Percentiles rank a stretch among this genome's conserved stretches.
These are phyloP conservation scores for Phoma herbarum DNA, from an alignment of 2,329 filamentous ascomycete species.

Conservation along the genomic window DNA sequence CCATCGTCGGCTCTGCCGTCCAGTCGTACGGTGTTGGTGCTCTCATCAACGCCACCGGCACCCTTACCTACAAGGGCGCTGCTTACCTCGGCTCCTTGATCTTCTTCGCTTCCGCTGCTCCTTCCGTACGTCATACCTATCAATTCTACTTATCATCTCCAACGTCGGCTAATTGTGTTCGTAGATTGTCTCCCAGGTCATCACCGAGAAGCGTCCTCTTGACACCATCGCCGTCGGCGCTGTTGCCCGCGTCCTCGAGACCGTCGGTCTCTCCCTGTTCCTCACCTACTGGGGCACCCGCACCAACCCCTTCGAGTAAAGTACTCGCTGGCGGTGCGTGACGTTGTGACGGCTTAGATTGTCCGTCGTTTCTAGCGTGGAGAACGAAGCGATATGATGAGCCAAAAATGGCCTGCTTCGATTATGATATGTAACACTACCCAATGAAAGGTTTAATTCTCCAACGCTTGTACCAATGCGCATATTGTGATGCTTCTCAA, in stretches of 20 bases:
- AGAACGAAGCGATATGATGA: conserved; percentile 36
- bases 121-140: conserved; percentile 70
- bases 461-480: not conserved
- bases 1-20: conserved; percentile 84
- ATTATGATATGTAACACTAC: conserved; percentile 44
- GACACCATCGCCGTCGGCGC: conserved; percentile 89
- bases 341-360: conserved; percentile 42
- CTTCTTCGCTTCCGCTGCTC: conserved; percentile 90
- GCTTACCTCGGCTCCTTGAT: conserved; percentile 91
- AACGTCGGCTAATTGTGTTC: conserved; percentile 31
- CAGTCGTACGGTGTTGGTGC: conserved; percentile 91
- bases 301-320: conserved; percentile 88
- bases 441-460: conserved; percentile 29
- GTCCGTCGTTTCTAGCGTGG: conserved; percentile 31
- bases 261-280: conserved; percentile 88
- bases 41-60: conserved; percentile 88
- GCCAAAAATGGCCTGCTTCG: conserved; percentile 28
- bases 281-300: conserved; percentile 98
- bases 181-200: conserved; percentile 84
- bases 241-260: conserved; percentile 88
- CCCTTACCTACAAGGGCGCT: conserved; percentile 95
- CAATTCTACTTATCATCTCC: not conserved
- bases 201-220: conserved; percentile 89
- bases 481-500: not conserved
- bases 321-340: conserved; percentile 28